Conservation (phyloP, 768 basidiomycete genomes). For the Sarcodon aspratus region DNA sequence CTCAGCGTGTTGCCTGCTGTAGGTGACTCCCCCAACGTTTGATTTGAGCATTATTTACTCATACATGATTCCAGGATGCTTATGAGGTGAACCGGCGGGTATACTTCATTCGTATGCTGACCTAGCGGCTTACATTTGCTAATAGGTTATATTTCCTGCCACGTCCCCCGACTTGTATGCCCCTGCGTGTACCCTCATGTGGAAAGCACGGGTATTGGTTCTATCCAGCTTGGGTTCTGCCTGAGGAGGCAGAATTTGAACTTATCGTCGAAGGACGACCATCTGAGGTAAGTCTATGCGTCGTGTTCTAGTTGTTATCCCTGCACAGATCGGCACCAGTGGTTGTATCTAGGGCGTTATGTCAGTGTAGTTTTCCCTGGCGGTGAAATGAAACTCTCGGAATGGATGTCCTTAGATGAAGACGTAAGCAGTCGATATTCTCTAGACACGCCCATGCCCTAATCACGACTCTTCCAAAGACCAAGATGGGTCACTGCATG, state of each 20-base stretch:
- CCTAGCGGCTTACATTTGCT: background rate
- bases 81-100: too few relatives aligned
- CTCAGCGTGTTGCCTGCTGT: background rate
- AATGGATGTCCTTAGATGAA: conserved; percentile 21
- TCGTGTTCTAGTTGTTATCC: background rate
- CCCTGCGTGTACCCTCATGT: conserved; percentile 13
- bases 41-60: background rate
- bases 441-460: background rate
- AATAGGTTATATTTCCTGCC: conserved; percentile 15
- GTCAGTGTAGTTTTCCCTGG: conserved; percentile 8
- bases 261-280: conserved; percentile 15
- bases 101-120: background rate
- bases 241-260: conserved; percentile 12
- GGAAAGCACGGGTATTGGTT: conserved; percentile 21
- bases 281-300: conserved; percentile 8
- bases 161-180: conserved; percentile 17
- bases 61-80: too few relatives aligned
- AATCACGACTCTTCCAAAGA: conserved; percentile 3
- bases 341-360: conserved; percentile 19
- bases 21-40: background rate
- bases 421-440: conserved; percentile 7
- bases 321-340: conserved; percentile 7
- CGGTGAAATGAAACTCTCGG: conserved; percentile 18
- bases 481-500: conserved; percentile 11
- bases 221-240: conserved; percentile 8